Evolutionary conservation across 2,329 filamentous ascomycete genomes (phyloP).

Genomic region (Macrophomina tecta): DNA sequence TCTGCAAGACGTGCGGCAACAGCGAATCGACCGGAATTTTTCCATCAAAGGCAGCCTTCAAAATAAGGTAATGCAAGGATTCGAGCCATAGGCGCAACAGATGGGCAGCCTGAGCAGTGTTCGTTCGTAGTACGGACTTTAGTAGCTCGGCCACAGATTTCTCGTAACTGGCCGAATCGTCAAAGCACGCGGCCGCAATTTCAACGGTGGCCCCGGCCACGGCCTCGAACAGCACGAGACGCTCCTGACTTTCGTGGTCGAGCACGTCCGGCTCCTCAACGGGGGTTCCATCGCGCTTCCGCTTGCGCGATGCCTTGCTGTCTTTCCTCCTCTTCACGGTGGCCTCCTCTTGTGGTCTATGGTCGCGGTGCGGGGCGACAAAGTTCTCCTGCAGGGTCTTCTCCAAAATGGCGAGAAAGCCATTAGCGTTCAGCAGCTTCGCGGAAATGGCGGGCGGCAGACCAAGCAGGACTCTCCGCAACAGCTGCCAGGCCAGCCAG

Average conservation of each 20-base stretch:
- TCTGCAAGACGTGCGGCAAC: constrained; percentile 30
- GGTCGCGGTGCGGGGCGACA: not conserved
- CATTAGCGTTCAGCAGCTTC: constrained; percentile 71
- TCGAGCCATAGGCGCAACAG: constrained; percentile 45
- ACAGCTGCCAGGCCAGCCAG: constrained; percentile 61
- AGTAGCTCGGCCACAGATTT: constrained; percentile 41
- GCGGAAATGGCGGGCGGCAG: constrained; percentile 74
- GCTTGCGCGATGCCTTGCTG: constrained; percentile 41
- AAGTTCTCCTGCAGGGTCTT: constrained; percentile 66
- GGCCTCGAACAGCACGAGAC: constrained; percentile 36
- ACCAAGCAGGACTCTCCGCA: constrained; percentile 66
- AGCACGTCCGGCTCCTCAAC: constrained; percentile 14
- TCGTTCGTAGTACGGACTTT: constrained; percentile 43
- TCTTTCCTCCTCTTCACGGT: constrained; percentile 31
- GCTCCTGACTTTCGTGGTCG: constrained; percentile 33
- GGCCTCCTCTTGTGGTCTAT: constrained; percentile 21
- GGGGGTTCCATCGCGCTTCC: constrained; percentile 37
- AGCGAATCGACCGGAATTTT: constrained; percentile 11
- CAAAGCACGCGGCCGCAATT: constrained; percentile 28
- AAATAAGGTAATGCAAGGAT: constrained; percentile 31
- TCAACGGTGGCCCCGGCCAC: constrained; percentile 35
- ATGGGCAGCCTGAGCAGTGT: constrained; percentile 43
- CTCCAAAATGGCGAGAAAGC: constrained; percentile 70
- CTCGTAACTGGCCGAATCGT: constrained; percentile 33
- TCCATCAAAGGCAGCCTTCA: constrained; percentile 11